Evolutionary conservation across 2,329 filamentous ascomycete species (phyloP), one percentile per base, ranked within the genome.

Genomic region (Pseudogymnoascus sp.): DNA sequence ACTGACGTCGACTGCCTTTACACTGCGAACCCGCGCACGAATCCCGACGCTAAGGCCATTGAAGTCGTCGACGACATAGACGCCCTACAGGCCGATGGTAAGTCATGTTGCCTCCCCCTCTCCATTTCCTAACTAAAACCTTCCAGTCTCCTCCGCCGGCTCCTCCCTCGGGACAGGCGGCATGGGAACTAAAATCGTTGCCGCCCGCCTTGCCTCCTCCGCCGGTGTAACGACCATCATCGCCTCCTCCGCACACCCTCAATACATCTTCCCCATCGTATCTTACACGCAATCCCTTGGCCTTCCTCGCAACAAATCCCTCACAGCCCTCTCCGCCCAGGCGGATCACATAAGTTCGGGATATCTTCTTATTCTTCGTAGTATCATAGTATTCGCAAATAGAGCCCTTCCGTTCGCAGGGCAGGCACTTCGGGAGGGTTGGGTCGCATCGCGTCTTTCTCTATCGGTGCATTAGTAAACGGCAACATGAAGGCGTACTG

Each of bases 1-100:
- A 99, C 94, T 0, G 94, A 99, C 72, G 94, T 99, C 58, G 94
- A 99, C 73, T 97, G 93, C 72, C 80, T 99, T 10, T 99, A 99
- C 75, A 92, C 96, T 75, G 94, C 93, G 75, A 99, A 99, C 70
- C 94, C 94, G 1, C 84, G 94, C 31, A 87, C 85, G 1, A 81
- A 96, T 70, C 86, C 91, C 0, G 89, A 97, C 70, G 94, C 94
- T 7, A 84, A 88, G 71, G 86, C 94, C 0, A 97, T 99, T 63
- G 89, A 95, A 71, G 89, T 97, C 0, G 92, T 99, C 1, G 88
- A 94, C 61, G 92, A 99, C 71, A 96, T 99, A 64, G 81, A 84
- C 0, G 81, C 86, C 4, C 80, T 99, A 17, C 85, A 89, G 63
- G 94, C 90, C 2, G 94, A 99, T 75, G 86, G 85, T 88, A 75